These are phyloP conservation scores for Venturia carpophila DNA, from an alignment of 2,329 filamentous ascomycete genomes.

Conservation along the genomic window DNA sequence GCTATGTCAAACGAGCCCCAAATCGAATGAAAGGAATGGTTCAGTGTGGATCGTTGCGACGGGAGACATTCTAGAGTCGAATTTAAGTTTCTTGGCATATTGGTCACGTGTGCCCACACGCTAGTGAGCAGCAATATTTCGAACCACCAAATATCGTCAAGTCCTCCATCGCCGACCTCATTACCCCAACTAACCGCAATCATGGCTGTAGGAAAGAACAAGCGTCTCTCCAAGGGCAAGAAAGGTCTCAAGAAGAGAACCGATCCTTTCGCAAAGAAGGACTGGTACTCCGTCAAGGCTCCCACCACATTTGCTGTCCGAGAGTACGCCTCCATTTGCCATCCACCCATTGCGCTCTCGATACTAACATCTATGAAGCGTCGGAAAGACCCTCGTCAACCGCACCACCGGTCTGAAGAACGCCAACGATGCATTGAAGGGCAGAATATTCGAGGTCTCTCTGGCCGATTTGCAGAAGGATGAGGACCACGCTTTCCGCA, in stretches of 20 bases:
- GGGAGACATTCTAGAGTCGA: no score
- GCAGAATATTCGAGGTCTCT: constrained; percentile 97
- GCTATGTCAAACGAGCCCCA: neutral
- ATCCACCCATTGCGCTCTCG: constrained; percentile 23
- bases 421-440: constrained; percentile 98
- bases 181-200: constrained; percentile 27
- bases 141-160: no score
- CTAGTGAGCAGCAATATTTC: constrained; percentile 1
- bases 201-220: constrained; percentile 95
- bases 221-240: constrained; percentile 99
- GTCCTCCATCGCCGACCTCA: neutral
- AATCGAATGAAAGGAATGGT: no score
- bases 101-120: neutral
- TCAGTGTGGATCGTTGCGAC: no score
- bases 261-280: constrained; percentile 97
- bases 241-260: constrained; percentile 99
- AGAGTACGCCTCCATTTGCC: constrained; percentile 62
- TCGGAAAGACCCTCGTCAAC: constrained; percentile 99
- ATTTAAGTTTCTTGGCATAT: neutral
- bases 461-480: constrained; percentile 99
- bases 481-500: constrained; percentile 99
- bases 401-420: constrained; percentile 99
- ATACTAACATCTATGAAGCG: constrained; percentile 51
- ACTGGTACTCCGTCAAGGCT: constrained; percentile 98
- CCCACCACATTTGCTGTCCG: constrained; percentile 90